phyloP scores from a whole-genome alignment of 192 early-diverging fungal species.

The Umbelopsis isabellina region DNA sequence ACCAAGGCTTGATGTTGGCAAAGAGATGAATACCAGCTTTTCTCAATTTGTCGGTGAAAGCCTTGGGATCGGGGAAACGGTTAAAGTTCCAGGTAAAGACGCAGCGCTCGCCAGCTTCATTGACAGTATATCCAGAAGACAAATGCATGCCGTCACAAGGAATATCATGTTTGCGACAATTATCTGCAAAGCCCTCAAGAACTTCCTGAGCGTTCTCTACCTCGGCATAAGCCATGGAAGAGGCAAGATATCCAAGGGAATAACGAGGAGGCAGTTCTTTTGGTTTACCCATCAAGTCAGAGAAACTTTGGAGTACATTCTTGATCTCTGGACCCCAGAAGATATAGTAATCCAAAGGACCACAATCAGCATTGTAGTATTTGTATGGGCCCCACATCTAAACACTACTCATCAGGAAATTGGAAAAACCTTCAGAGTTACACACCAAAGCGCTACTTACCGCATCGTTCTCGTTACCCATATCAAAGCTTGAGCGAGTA shows the following conservation, averaged over 20 bases:
- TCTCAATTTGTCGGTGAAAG: slow-evolving; percentile 38
- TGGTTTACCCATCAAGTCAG: slow-evolving; percentile 48
- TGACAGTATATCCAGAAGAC: slow-evolving; percentile 60
- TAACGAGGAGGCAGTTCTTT: slow-evolving; percentile 50
- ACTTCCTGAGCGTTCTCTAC: slow-evolving; percentile 53
- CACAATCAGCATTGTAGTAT: slow-evolving; percentile 42
- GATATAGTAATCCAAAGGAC: slow-evolving; percentile 50
- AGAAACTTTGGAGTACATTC: slow-evolving; percentile 42
- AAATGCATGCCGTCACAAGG: slow-evolving; percentile 66
- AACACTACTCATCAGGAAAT: background rate
- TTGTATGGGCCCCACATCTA: slow-evolving; percentile 57
- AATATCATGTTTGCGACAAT: slow-evolving; percentile 48
- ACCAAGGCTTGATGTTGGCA: slow-evolving; percentile 68
- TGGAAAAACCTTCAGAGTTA: background rate
- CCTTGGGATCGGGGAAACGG: slow-evolving; percentile 56
- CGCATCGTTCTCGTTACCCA: slow-evolving; percentile 46
- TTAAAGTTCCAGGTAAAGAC: slow-evolving; percentile 65
- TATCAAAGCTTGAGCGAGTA: slow-evolving; percentile 50
- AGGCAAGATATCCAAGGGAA: slow-evolving; percentile 61
- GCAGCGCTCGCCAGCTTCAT: slow-evolving; percentile 47
- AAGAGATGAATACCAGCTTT: slow-evolving; percentile 53
- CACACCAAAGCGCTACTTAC: slow-evolving; percentile 8
- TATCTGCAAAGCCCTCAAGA: slow-evolving; percentile 46
- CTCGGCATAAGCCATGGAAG: slow-evolving; percentile 69
- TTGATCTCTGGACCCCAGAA: slow-evolving; percentile 44